Evolutionary conservation across 176 grass and related monocot genomes (phyloP).

Genomic region (Panicum miliaceum): DNA sequence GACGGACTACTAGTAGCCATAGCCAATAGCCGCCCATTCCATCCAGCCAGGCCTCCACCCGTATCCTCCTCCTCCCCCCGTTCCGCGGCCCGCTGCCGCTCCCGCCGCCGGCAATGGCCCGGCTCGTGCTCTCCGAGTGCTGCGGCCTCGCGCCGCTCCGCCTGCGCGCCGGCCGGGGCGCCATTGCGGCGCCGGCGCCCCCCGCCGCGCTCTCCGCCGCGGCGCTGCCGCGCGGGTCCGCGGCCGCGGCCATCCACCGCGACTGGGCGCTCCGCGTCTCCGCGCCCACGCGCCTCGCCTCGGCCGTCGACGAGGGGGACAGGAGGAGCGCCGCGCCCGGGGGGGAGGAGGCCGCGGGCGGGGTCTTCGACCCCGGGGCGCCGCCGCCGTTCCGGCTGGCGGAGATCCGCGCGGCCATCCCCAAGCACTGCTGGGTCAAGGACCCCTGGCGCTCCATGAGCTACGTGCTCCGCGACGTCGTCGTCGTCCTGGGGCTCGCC

Average conservation of each 20-base stretch:
- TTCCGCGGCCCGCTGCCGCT: background rate
- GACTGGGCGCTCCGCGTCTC: constrained; percentile 86
- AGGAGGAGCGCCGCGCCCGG: background rate
- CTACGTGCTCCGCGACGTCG: constrained; percentile 82
- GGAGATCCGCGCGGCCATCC: constrained; percentile 87
- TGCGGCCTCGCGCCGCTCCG: constrained; percentile 68
- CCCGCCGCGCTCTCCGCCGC: constrained; percentile 43
- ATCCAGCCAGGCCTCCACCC: background rate
- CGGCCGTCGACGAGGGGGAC: constrained; percentile 49
- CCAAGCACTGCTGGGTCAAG: constrained; percentile 98
- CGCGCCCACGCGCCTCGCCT: constrained; percentile 49
- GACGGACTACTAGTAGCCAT: background rate
- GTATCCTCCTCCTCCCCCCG: background rate
- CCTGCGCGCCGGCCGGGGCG: constrained; percentile 39
- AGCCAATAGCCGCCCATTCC: background rate
- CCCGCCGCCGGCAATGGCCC: constrained; percentile 51
- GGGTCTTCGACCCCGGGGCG: constrained; percentile 65
- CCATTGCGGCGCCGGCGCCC: constrained; percentile 50
- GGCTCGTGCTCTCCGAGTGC: constrained; percentile 67
- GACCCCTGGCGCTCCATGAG: constrained; percentile 83
- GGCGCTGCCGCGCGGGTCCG: constrained; percentile 32
- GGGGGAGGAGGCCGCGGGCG: constrained; percentile 40
- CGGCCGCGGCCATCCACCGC: constrained; percentile 48
- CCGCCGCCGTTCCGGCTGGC: constrained; percentile 78
- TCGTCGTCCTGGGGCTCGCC: constrained; percentile 77